Evolutionary conservation across 352 stramenopile genomes (phyloP).

Genomic region (Phytophthora rubi): DNA sequence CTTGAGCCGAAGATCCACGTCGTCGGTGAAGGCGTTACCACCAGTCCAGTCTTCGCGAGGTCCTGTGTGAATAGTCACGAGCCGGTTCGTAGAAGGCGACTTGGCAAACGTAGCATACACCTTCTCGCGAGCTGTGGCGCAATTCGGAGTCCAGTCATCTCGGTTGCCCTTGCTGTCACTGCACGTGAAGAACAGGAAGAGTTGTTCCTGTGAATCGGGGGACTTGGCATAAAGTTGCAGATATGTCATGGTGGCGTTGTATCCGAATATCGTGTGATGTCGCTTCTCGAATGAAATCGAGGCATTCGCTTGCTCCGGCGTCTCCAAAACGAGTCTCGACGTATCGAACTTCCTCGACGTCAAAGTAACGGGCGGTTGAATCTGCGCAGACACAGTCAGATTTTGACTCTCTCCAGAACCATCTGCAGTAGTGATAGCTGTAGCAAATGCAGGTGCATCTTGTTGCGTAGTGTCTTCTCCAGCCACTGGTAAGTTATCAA

Average conservation of each 20-base stretch:
- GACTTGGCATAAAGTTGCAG: slow-evolving; percentile 48
- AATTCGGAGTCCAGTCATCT: slow-evolving; percentile 63
- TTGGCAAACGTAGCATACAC: slow-evolving; percentile 66
- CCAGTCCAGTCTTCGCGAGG: slow-evolving; percentile 57
- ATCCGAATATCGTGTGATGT: slow-evolving; percentile 54
- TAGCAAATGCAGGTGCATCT: background rate
- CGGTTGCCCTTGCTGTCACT: slow-evolving; percentile 49
- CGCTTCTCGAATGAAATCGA: slow-evolving; percentile 46
- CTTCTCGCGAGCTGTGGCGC: slow-evolving; percentile 45
- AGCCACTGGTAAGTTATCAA: slow-evolving; percentile 31
- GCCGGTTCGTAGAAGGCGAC: slow-evolving; percentile 54
- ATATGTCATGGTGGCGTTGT: slow-evolving; percentile 57
- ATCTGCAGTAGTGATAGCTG: background rate
- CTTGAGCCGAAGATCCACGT: slow-evolving; percentile 69
- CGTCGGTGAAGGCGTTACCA: slow-evolving; percentile 61
- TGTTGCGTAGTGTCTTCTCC: background rate
- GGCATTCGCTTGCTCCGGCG: slow-evolving; percentile 5
- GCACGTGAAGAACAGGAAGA: slow-evolving; percentile 81
- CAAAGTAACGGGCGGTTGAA: slow-evolving; percentile 2
- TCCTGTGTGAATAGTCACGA: slow-evolving; percentile 65
- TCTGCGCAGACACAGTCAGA: background rate
- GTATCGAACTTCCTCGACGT: slow-evolving; percentile 36
- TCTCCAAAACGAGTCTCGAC: slow-evolving; percentile 31
- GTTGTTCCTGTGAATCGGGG: slow-evolving; percentile 33
- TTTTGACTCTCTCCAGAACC: background rate